Evolutionary conservation across 176 grass and related monocot genomes (phyloP), one percentile per base, ranked within the genome.

Genomic region (Alopecurus myosuroides): DNA sequence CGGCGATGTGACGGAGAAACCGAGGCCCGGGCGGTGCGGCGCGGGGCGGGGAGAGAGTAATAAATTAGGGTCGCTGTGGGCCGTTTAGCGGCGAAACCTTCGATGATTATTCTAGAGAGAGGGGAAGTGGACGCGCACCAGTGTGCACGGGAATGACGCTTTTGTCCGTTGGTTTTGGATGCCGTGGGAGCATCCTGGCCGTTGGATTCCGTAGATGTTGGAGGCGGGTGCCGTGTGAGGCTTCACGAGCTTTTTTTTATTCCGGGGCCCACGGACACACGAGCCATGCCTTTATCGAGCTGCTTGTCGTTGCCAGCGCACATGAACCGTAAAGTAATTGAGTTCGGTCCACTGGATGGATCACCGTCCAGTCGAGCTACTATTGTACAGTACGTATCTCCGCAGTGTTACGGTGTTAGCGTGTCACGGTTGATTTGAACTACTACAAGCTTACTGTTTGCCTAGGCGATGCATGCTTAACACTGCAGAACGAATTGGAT

Each of bases 1-100:
- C 82, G 89, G 62, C 84, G 77, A 80, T 79, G 75, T 46, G 89
- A 77, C 92, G 92, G 92, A 94, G 87, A 82, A 82, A 78, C 55
- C 89, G 84, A 94, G 92, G 92, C 58, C 70, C 72, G 30, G 73
- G 74, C 84, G 74, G 58, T 28, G 69, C 39, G 35, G 65, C 19
- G 65, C 65, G 41, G 70, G 18, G n/a, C n/a, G n/a, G n/a, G 71
- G 17, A 2, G 69, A 3, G 20, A 12, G 7, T 3, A 77, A 72
- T 63, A 63, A 90, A 82, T 64, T 89, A 76, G 7, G 46, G 28
- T 67, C 56, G 62, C 17, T 11, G 11, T 2, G 9, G 11, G 53
- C 2, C 9, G 22, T 3, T 48, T 49, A 35, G 58, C 35, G 83
- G 69, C 88, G 48, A 78, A 78, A 30, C 35, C 11, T 0, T 71